A percentile compares a stretch with the other conserved stretches of the same genome.
Conservation (phyloP, 768 basidiomycete species). For the Tricholoma terreum region DNA sequence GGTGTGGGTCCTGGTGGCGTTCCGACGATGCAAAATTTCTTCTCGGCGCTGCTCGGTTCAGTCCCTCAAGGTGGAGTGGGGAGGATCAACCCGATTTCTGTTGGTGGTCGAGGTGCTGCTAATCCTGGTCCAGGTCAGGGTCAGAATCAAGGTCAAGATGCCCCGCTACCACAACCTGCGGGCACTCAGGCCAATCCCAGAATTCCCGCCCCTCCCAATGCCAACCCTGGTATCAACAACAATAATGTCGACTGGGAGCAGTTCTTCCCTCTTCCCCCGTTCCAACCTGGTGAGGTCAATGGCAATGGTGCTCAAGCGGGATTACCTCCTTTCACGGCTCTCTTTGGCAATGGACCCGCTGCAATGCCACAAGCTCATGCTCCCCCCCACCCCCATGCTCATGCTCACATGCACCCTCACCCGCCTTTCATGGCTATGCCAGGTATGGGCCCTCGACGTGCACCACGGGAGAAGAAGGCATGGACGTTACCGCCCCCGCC, state of each 20-base stretch:
- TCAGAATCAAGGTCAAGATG: conserved; percentile 2
- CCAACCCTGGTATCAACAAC: not conserved
- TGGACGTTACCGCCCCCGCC: conserved; percentile 66
- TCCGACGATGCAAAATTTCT: conserved; percentile 2
- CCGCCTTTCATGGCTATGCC: conserved; percentile 15
- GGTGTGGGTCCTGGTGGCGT: not conserved
- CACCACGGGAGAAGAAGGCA: conserved; percentile 33
- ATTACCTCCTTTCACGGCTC: conserved; percentile 1
- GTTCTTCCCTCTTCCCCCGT: not conserved
- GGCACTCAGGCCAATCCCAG: not conserved
- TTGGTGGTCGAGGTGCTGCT: not conserved
- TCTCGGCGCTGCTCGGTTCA: conserved; percentile 4
- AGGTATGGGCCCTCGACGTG: conserved; percentile 11
- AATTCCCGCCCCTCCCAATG: not conserved
- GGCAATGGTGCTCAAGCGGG: not conserved
- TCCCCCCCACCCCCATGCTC: conserved; percentile 4
- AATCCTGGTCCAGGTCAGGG: conserved; percentile 5
- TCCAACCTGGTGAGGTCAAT: not conserved
- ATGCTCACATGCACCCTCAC: conserved; percentile 8
- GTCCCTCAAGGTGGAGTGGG: not conserved
- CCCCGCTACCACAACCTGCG: not conserved
- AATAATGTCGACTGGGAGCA: not conserved
- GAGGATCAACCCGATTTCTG: not conserved
- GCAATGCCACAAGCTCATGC: not conserved
- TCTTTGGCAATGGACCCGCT: not conserved